Evolutionary conservation across 2,329 filamentous ascomycete genomes (phyloP), one percentile per base, ranked within the genome.

Genomic region (Scleromitrula shiraiana): DNA sequence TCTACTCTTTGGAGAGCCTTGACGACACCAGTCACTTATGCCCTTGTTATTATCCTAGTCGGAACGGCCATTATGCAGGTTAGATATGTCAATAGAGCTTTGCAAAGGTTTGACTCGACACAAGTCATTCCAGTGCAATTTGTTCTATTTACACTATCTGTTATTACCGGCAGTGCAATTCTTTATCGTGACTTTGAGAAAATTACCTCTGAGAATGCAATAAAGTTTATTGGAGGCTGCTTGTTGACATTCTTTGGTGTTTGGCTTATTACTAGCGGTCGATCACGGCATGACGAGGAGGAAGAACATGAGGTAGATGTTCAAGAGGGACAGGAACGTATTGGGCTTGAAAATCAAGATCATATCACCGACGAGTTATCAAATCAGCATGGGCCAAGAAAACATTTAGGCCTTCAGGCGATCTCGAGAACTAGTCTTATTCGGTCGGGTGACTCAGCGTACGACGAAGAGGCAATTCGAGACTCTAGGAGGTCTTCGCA

Each of bases 91-190:
- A 98, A 97, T 69, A 86, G 80, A 43, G 83, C 84, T 1, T 73
- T 98, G 44, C 90, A 96, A 64, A 82, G 87, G 39, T 98, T 97
- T 70, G 88, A 96, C 66, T 95, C 93, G 6, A 98, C 93, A 0
- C 89, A 96, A 65, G 93, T 98, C 57, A 98, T 98, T 54, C 93
- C 93, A 0, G 93, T 93, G 12, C 93, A 98, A 62, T 98, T 98
- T 59, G 93, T 98, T 41, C 78, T 94, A 54, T 98, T 98, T 65
- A 98, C 93, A 0, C 74, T 98, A 7, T 95, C 87, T 5, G 93
- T 97, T 53, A 97, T 98, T 58, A 75, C 95, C 43, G 93, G 93
- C 49, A 96, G 90, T 60, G 91, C 91, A 1, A 76, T 98, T 7
- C 70, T 98, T 5, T 98, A 97, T 64, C 83, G 91, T 41, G 93